These are phyloP conservation scores for Blastobotrys mokoenaii DNA, from an alignment of 805 yeast genomes.

Conservation along the genomic window DNA sequence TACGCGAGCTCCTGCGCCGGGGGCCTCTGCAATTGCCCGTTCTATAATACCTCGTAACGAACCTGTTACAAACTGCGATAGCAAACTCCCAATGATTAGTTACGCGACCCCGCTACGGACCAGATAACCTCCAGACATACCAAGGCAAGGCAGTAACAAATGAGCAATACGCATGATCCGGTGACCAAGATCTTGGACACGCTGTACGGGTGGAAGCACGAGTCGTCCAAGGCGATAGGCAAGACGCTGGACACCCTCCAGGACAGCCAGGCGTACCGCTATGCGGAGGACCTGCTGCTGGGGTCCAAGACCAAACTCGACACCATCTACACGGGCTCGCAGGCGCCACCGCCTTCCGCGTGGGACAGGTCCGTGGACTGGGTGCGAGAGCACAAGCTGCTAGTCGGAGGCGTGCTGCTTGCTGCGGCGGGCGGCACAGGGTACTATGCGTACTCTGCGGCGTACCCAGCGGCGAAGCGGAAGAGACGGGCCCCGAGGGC, in stretches of 20 bases:
- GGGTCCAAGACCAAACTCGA: constrained; percentile 2
- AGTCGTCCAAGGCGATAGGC: constrained; percentile 10
- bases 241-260: constrained; percentile 10
- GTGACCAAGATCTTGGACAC: constrained; percentile 15
- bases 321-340: constrained; percentile 12
- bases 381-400: constrained; percentile 20
- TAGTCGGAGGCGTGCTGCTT: constrained; percentile 14
- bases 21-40: too few species aligned
- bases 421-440: constrained; percentile 17
- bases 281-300: constrained; percentile 9
- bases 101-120: too few species aligned
- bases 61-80: too few species aligned
- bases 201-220: constrained; percentile 11
- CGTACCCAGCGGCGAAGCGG: constrained; percentile 5
- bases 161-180: too few species aligned
- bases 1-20: too few species aligned
- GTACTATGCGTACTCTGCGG: constrained; percentile 12
- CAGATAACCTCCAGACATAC: too few species aligned
- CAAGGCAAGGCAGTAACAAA: too few species aligned
- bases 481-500: constrained; percentile 54
- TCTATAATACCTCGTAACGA: too few species aligned
- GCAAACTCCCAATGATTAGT: too few species aligned
- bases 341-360: constrained; percentile 21
- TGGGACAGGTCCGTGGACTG: constrained; percentile 16
- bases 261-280: constrained; percentile 14